phyloP scores from a whole-genome alignment of 352 stramenopile genomes.

The Globisporangium orthogonon region DNA sequence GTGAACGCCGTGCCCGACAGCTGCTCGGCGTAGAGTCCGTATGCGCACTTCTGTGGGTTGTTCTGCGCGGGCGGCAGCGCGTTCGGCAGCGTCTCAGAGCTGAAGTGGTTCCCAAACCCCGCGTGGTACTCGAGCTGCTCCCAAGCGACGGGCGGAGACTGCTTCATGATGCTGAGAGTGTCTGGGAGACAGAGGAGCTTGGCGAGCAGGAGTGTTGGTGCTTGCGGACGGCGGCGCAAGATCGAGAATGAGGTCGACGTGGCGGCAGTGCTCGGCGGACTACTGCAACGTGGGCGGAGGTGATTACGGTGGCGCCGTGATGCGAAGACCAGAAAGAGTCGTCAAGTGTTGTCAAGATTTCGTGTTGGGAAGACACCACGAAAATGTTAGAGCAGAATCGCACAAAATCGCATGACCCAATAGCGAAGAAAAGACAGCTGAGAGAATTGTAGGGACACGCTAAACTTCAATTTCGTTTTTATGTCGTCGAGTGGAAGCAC shows the following conservation, averaged over 20 bases:
- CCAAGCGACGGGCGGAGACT: slow-evolving; percentile 22
- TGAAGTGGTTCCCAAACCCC: slow-evolving; percentile 93
- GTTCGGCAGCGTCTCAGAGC: slow-evolving; percentile 86
- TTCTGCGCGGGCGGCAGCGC: slow-evolving; percentile 92
- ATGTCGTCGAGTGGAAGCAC: no score
- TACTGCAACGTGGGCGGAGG: background rate
- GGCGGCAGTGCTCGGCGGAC: background rate
- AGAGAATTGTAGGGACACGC: no score
- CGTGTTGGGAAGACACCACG: no score
- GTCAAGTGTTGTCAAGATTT: no score
- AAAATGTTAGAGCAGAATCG: no score
- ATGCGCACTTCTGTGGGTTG: slow-evolving; percentile 92
- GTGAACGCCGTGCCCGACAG: slow-evolving; percentile 96
- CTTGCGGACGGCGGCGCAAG: background rate
- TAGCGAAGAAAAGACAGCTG: no score
- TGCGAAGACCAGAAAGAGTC: background rate
- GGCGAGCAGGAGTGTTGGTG: background rate
- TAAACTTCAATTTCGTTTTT: no score
- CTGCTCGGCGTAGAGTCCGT: slow-evolving; percentile 93
- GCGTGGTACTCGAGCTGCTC: slow-evolving; percentile 78
- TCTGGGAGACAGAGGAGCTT: no score
- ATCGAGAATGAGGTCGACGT: background rate
- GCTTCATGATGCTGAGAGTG: background rate
- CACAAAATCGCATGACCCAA: no score
- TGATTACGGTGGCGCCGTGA: slow-evolving; percentile 1